Percentiles rank a stretch among this genome's conserved stretches.
Evolutionary conservation across 805 yeast species (phyloP).

Genomic region (Lachancea quebecensis): DNA sequence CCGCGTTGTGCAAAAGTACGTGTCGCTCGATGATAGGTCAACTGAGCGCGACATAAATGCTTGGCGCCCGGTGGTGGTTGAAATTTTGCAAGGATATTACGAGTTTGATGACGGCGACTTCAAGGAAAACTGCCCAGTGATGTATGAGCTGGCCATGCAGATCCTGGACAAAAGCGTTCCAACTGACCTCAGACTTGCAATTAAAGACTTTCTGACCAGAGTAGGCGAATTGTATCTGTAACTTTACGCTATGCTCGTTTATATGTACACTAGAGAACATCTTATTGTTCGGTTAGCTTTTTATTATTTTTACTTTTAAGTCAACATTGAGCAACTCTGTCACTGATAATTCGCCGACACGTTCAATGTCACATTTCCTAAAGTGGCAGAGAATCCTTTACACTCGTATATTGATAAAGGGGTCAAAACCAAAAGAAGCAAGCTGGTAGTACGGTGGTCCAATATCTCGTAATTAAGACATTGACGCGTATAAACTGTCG

Average conservation of each 20-base stretch:
- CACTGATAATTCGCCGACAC: too few relatives aligned
- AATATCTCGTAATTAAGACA: too few relatives aligned
- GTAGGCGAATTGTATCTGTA: slow-evolving; percentile 44
- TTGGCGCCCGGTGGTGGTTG: slow-evolving; percentile 90
- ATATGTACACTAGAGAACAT: not conserved
- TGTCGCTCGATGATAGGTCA: slow-evolving; percentile 59
- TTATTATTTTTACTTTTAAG: not conserved
- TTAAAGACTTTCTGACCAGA: slow-evolving; percentile 51
- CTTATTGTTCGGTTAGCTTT: not conserved
- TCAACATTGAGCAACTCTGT: too few relatives aligned
- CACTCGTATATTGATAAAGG: too few relatives aligned
- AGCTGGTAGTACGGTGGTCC: too few relatives aligned
- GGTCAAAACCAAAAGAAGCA: too few relatives aligned
- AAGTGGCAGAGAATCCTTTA: too few relatives aligned
- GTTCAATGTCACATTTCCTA: too few relatives aligned
- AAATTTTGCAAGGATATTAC: slow-evolving; percentile 73
- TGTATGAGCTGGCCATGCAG: slow-evolving; percentile 53
- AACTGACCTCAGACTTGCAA: slow-evolving; percentile 52
- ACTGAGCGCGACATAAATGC: slow-evolving; percentile 77
- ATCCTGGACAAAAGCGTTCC: slow-evolving; percentile 57
- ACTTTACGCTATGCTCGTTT: not conserved
- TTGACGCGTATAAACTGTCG: too few relatives aligned
- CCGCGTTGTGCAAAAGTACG: slow-evolving; percentile 61
- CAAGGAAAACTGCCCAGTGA: slow-evolving; percentile 45
- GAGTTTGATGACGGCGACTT: slow-evolving; percentile 74